Base-by-base conservation (phyloP, 116 monocot genomes). In the Trichopus zeylanicus region DNA sequence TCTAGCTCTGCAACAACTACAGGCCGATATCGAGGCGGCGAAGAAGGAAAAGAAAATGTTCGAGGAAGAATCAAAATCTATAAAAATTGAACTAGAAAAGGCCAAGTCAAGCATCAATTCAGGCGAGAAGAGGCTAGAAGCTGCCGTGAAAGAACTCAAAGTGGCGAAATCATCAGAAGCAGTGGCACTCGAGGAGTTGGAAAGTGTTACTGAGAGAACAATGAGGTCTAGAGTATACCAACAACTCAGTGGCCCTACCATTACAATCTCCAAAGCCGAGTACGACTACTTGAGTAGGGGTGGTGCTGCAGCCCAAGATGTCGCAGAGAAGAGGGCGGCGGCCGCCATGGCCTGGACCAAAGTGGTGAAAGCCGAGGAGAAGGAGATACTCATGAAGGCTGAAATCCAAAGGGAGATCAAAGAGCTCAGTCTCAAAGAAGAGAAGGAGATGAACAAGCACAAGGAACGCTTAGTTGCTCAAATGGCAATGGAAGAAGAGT, bases 271-370 rank as follows among this genome's bases (percentile, higher is more conserved):
- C 9, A 61, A 55, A 26, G 51, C 59, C 19, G 93, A 93, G 63
- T 77, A 93, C 30, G 81, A 92, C 6, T 92, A 92, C 42, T 65
- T 93, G 59, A 74, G 19, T 0, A 66, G 66, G 18, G 13, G 67
- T 5, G 88, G 79, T 12, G 71, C 35, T 13, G 63, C 33, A 24
- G 79, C 85, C 0, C 31, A 65, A 30, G 62, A 30, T 34, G 69
- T 93, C 24, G 85, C 93, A 13, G 70, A 72, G 3, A 72, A 59
- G 57, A 93, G 85, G 71, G 72, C 79, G 24, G 73, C 26, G 3
- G 88, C 93, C 3, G 65, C 73, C 4, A 55, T 33, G 48, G 81
- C 74, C 35, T 93, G 93, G 93, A 60, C 82, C 20, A 76, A 78
- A 56, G 81, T 82, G 15, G 29, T 88, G 49, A 69, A 54, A 26